A percentile compares a stretch with the other conserved stretches of the same genome.
phyloP scores from a whole-genome alignment of 352 stramenopile species.

The Phytophthora brassicae region DNA sequence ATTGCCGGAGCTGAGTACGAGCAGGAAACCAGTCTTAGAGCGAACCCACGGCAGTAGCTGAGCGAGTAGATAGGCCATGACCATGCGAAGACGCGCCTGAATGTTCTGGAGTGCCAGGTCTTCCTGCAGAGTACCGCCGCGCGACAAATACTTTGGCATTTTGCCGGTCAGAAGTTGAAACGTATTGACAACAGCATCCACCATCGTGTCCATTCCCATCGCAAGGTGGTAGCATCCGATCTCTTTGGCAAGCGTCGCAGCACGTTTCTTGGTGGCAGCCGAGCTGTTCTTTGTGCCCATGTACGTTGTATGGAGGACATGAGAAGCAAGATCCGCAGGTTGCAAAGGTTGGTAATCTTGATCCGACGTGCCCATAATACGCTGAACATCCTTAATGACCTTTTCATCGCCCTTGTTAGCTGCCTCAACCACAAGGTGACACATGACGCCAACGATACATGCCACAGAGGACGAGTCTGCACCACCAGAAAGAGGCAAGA shows the following conservation, averaged over 20 bases:
- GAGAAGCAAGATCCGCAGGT: slow-evolving; percentile 89
- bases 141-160: slow-evolving; percentile 87
- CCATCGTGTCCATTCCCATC: slow-evolving; percentile 96
- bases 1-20: slow-evolving; percentile 98
- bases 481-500: slow-evolving; percentile 96
- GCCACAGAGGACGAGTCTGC: slow-evolving; percentile 96
- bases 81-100: slow-evolving; percentile 97
- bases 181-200: slow-evolving; percentile 84
- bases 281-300: slow-evolving; percentile 98
- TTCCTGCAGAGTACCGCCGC: slow-evolving; percentile 91
- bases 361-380: slow-evolving; percentile 66
- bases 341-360: slow-evolving; percentile 62
- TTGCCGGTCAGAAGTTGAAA: slow-evolving; percentile 85
- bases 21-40: slow-evolving; percentile 92
- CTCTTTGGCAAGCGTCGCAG: slow-evolving; percentile 85
- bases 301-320: slow-evolving; percentile 96
- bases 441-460: slow-evolving; percentile 98
- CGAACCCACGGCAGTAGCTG: slow-evolving; percentile 99
- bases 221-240: slow-evolving; percentile 96
- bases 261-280: slow-evolving; percentile 88
- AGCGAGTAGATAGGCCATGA: slow-evolving; percentile 97
- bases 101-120: slow-evolving; percentile 99
- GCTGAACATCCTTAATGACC: slow-evolving; percentile 86
- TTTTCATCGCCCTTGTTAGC: slow-evolving; percentile 76
- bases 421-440: slow-evolving; percentile 90